phyloP scores from a whole-genome alignment of 2,329 filamentous ascomycete genomes.

The Aspergillus pseudotamarii region DNA sequence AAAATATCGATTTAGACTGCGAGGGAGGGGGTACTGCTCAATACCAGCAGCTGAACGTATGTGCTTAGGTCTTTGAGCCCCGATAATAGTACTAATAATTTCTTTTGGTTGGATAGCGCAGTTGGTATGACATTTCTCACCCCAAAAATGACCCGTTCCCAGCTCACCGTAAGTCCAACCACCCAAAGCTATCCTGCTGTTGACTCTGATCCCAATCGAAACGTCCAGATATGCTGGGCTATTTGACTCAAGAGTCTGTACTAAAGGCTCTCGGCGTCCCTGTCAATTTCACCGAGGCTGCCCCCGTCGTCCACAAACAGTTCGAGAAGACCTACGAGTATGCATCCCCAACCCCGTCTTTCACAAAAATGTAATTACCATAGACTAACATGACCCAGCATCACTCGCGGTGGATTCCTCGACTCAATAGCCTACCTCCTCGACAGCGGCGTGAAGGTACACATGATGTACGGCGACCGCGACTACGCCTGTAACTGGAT shows the following conservation, averaged over 20 bases:
- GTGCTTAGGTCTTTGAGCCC: constrained; percentile 45
- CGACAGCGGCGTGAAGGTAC: constrained; percentile 60
- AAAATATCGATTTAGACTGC: neutral
- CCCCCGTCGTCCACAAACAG: constrained; percentile 46
- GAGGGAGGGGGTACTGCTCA: neutral
- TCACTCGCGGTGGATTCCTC: constrained; percentile 33
- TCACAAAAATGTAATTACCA: neutral
- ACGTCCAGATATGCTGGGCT: constrained; percentile 54
- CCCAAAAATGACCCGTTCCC: constrained; percentile 56
- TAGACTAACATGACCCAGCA: neutral
- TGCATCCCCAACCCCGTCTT: constrained; percentile 27
- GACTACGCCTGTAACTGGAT: constrained; percentile 63
- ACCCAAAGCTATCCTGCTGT: no score
- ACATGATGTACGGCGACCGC: constrained; percentile 61
- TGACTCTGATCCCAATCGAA: no score
- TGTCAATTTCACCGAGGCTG: constrained; percentile 60
- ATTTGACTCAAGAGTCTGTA: constrained; percentile 59
- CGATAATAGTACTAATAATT: neutral
- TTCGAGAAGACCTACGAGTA: constrained; percentile 52
- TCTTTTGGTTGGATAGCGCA: constrained; percentile 18
- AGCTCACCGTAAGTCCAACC: constrained; percentile 18
- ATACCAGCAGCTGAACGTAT: constrained; percentile 35
- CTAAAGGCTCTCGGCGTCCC: constrained; percentile 62
- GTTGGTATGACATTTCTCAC: constrained; percentile 62
- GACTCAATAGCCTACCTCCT: constrained; percentile 51